Conservation (phyloP, 2,329 filamentous ascomycete species). For the Gnomoniopsis sp. region DNA sequence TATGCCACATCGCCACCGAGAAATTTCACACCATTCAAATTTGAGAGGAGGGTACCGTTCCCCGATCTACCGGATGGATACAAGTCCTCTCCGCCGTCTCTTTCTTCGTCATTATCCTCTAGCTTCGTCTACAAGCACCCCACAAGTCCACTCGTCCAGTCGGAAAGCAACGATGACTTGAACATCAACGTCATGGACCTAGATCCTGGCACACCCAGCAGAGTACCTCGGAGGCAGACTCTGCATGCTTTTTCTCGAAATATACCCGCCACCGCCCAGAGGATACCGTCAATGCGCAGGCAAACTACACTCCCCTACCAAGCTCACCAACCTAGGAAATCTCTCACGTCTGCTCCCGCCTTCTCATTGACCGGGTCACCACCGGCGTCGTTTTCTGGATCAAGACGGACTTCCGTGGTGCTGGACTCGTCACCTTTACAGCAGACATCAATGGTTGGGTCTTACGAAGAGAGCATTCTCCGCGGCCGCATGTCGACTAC, state of each 20-base stretch:
- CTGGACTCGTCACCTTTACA: constrained; percentile 75
- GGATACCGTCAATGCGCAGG: constrained; percentile 46
- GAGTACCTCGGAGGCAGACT: constrained; percentile 62
- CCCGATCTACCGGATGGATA: constrained; percentile 30
- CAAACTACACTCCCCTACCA: constrained; percentile 66
- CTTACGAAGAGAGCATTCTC: constrained; percentile 95
- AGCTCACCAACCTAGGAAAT: constrained; percentile 74
- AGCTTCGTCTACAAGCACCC: constrained; percentile 84
- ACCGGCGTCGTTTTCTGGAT: constrained; percentile 36
- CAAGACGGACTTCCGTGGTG: constrained; percentile 66
- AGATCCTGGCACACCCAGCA: constrained; percentile 30
- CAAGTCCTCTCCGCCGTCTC: constrained; percentile 51
- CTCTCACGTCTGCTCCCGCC: constrained; percentile 60
- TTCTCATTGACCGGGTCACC: constrained; percentile 40
- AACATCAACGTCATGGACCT: constrained; percentile 55
- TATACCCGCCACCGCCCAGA: constrained; percentile 20
- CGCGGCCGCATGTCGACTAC: constrained; percentile 95
- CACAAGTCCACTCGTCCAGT: constrained; percentile 88
- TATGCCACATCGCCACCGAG: constrained; percentile 55
- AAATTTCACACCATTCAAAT: constrained; percentile 44
- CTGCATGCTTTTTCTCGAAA: constrained; percentile 42
- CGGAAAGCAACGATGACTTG: constrained; percentile 77
- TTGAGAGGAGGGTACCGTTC: constrained; percentile 29
- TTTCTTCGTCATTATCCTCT: constrained; percentile 70
- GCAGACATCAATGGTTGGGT: constrained; percentile 94